Base-by-base conservation (phyloP, 176 grass and related monocot genomes). In the Aegilops longissima region DNA sequence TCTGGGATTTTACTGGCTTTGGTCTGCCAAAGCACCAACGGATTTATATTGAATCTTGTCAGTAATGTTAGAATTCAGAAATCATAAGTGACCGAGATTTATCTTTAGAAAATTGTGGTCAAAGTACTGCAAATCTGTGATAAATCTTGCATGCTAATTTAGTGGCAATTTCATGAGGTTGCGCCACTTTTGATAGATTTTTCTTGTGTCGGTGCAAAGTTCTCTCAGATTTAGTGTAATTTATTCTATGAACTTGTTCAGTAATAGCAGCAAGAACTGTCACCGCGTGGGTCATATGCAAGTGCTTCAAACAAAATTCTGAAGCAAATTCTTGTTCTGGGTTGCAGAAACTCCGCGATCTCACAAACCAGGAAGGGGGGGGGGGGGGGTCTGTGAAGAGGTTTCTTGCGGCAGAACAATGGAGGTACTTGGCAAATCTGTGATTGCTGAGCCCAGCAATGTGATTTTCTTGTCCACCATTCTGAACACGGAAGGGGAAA, bases 361-460 rank as follows among this genome's bases (percentile, higher is more conserved):
- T 83, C 66, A 59, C 38, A 83, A 86, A 90, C 68, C 40, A 45
- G 71, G 29, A 1, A n/a, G n/a, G n/a, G n/a, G n/a, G n/a, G n/a
- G n/a, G n/a, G n/a, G n/a, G n/a, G 63, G 59, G 78, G 18, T 74
- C 29, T 84, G 89, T 66, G 61, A 70, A 80, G 89, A 80, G 81
- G 17, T 76, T 64, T 84, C 65, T 66, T 9, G 66, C 83, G 1
- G 61, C 79, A 88, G 88, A 79, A 39, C 79, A 61, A 99, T 99
- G 97, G 97, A 99, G 97, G 94, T 99, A 90, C 88, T 90, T 88
- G 97, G 94, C 76, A 96, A 91, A 88, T 82, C 90, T 92, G 90
- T 93, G 90, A 93, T 96, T 91, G 92, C 89, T 88, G 97, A 99
- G 90, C 92, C 94, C 81, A 99, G 88, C 90, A 95, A 96, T 91